A percentile compares a stretch with the other conserved stretches of the same genome.
These are phyloP conservation scores for Carpinus viminea DNA, from an alignment of 306 rosid genomes.

Conservation along the genomic window DNA sequence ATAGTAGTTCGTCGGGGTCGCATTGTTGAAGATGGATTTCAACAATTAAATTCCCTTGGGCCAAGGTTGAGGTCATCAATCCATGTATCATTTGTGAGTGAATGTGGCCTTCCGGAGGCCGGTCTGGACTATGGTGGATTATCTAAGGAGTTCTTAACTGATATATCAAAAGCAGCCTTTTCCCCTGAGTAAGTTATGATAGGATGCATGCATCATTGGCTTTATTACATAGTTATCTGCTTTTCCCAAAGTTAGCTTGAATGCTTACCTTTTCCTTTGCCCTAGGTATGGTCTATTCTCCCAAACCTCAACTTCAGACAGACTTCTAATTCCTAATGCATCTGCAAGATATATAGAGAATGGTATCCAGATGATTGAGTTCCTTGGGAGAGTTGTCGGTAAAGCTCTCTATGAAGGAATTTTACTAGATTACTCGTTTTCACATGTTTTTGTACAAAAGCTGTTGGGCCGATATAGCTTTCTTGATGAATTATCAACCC, in stretches of 20 bases:
- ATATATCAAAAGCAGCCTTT: slow-evolving; percentile 86
- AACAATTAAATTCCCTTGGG: slow-evolving; percentile 83
- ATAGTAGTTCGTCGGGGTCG: slow-evolving; percentile 81
- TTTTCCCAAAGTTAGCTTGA: slow-evolving; percentile 23
- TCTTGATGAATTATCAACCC: slow-evolving; percentile 93
- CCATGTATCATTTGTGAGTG: slow-evolving; percentile 97
- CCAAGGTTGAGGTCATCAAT: slow-evolving; percentile 84
- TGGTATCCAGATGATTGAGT: slow-evolving; percentile 96
- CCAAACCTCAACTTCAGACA: slow-evolving; percentile 87
- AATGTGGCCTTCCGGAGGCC: slow-evolving; percentile 97
- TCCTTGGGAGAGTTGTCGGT: slow-evolving; percentile 96
- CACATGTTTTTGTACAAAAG: slow-evolving; percentile 91
- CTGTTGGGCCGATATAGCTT: slow-evolving; percentile 94
- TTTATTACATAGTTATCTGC: slow-evolving; percentile 28
- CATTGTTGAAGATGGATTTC: slow-evolving; percentile 95
- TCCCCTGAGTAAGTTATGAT: slow-evolving; percentile 78
- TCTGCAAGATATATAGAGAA: slow-evolving; percentile 87
- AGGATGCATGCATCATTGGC: slow-evolving; percentile 11
- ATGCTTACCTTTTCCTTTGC: slow-evolving; percentile 30
- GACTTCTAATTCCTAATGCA: slow-evolving; percentile 77
- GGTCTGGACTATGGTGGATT: slow-evolving; percentile 98
- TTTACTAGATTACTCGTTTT: slow-evolving; percentile 92
- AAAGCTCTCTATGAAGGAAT: slow-evolving; percentile 99
- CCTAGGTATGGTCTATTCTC: slow-evolving; percentile 81
- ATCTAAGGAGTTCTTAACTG: slow-evolving; percentile 92